Base-by-base conservation (phyloP, 352 stramenopile genomes). In the Phytopythium ostracodes region DNA sequence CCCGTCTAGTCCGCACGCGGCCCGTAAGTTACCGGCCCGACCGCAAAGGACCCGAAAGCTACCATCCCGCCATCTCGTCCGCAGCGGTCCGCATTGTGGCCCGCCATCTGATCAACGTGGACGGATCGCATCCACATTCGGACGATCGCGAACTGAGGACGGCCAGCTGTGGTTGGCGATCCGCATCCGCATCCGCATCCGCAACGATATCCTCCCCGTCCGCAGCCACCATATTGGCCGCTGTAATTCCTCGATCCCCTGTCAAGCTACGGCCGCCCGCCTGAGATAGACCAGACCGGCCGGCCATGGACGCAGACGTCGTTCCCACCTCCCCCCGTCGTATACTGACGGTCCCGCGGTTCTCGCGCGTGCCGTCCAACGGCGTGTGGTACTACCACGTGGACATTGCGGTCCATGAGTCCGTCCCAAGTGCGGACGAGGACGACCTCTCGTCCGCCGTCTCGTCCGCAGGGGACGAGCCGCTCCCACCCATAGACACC, bases 311-410 rank as follows among this genome's bases (percentile, higher is more conserved):
- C 51, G 27, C 12, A 2, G n/a, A 33, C n/a, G 12, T 31, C 22
- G 22, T 25, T 20, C 20, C 33, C 17, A 14, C n/a, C 0, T 6
- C 24, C n/a, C 35, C 20, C 2, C 72, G 62, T 44, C 76, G 76
- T 12, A 52, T 51, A 8, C 68, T 89, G 15, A 71, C 63, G 60
- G 76, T 89, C 62, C 70, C 80, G 40, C 69, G 75, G 47, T 85
- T 81, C 77, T 72, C 77, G 42, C 70, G 72, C 27, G 72, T 68
- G 12, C 56, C 75, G 38, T 52, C 50, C 52, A 77, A 74, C 1
- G 72, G 81, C 57, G 76, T 91, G 17, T 91, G 77, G 76, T 91
- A 83, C 63, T 91, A 89, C 62, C 81, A 76, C 53, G 74, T 91
- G 25, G 79, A 89, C 65, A 81, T 91, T 27, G 66, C 73, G 25